A percentile compares a stretch with the other conserved stretches of the same genome.
phyloP scores from a whole-genome alignment of 2,329 filamentous ascomycete genomes.

The Alternaria arborescens region DNA sequence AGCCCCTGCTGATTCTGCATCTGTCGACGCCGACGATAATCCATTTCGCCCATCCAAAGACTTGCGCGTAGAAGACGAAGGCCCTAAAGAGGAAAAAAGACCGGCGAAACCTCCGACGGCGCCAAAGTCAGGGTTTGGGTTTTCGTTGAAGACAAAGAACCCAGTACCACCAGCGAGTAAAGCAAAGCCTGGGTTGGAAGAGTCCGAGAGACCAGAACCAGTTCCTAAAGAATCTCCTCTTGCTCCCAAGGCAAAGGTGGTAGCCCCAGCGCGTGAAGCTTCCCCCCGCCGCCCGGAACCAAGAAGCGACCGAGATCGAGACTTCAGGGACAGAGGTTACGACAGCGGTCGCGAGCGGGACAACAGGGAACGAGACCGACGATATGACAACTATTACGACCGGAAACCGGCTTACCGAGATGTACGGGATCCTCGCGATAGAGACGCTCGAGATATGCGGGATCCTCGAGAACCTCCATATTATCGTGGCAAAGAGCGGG shows the following conservation, averaged over 20 bases:
- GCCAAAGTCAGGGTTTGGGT: conserved; percentile 73
- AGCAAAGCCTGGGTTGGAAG: conserved; percentile 59
- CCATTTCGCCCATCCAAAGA: conserved; percentile 71
- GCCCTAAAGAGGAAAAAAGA: conserved; percentile 60
- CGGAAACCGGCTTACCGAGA: conserved; percentile 38
- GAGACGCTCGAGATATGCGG: conserved; percentile 30
- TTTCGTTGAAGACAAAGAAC: conserved; percentile 83
- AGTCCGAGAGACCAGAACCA: conserved; percentile 45
- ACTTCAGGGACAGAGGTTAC: conserved; percentile 29
- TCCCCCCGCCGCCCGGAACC: conserved; percentile 32
- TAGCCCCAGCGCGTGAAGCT: conserved; percentile 43
- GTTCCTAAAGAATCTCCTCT: conserved; percentile 51
- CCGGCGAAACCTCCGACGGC: conserved; percentile 64
- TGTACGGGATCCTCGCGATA: conserved; percentile 28
- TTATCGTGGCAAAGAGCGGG: conserved; percentile 28
- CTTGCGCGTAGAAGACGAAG: conserved; percentile 69
- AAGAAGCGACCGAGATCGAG: conserved; percentile 37
- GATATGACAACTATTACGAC: conserved; percentile 38
- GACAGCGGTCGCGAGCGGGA: conserved; percentile 51
- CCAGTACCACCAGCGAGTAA: conserved; percentile 63
- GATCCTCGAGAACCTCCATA: conserved; percentile 26
- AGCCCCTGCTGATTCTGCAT: conserved; percentile 34
- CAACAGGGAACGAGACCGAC: conserved; percentile 53
- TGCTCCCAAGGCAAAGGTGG: conserved; percentile 50
- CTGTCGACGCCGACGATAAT: conserved; percentile 65